Conservation (phyloP, 2,329 filamentous ascomycete genomes). For the Verticillium zaregamsianum region DNA sequence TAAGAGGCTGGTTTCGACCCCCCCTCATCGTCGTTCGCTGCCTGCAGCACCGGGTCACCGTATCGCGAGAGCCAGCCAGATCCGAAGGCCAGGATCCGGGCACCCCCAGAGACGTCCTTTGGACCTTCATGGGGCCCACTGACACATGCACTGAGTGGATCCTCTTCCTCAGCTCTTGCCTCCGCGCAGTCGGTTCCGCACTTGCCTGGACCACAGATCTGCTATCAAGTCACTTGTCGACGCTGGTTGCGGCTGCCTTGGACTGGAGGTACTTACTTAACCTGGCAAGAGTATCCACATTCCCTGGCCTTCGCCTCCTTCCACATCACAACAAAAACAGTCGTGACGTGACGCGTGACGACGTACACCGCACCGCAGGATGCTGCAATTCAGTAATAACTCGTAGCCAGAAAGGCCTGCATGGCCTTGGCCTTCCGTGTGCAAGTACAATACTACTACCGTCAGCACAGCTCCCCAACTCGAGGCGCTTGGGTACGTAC, state of each 20-base stretch:
- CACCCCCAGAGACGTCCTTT: background rate
- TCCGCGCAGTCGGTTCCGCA: background rate
- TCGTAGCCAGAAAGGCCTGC: background rate
- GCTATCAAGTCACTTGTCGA: background rate
- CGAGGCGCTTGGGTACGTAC: too few relatives aligned
- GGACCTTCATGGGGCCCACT: background rate
- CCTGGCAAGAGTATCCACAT: background rate
- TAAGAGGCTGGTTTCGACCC: too few relatives aligned
- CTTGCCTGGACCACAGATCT: background rate
- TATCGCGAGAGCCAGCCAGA: background rate
- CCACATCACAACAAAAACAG: background rate
- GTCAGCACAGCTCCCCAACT: too few relatives aligned
- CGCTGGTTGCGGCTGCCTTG: background rate
- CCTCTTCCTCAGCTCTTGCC: background rate
- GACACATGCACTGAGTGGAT: background rate
- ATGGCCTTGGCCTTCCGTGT: too few relatives aligned
- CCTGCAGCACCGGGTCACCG: background rate
- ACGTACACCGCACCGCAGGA: too few relatives aligned
- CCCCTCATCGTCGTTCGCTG: background rate
- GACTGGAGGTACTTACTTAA: too few relatives aligned
- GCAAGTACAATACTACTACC: background rate
- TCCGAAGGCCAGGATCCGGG: background rate
- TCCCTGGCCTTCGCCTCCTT: background rate
- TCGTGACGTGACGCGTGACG: constrained; percentile 1
- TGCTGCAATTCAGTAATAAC: background rate